Conservation (phyloP, 2,329 filamentous ascomycete genomes). For the Mycosphaerelloides madeirae region DNA sequence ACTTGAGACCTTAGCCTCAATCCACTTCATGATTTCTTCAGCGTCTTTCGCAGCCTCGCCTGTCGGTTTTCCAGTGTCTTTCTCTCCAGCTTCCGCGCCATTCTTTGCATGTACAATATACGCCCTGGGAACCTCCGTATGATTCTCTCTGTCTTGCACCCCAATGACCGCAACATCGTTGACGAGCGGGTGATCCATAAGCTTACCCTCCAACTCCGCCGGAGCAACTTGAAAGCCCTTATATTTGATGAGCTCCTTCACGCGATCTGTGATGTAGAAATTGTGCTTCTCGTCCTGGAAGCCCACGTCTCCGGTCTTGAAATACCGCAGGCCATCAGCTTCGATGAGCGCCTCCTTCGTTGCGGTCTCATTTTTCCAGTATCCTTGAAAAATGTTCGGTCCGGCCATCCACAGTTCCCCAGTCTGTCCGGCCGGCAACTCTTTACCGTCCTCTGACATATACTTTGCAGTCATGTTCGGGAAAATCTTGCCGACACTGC, state of each 20-base stretch:
- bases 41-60: constrained; percentile 30
- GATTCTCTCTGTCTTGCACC: constrained; percentile 41
- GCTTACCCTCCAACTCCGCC: constrained; percentile 45
- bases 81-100: constrained; percentile 32
- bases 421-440: constrained; percentile 57
- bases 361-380: constrained; percentile 67
- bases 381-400: constrained; percentile 75
- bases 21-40: constrained; percentile 40
- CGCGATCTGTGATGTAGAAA: constrained; percentile 84
- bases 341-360: constrained; percentile 60
- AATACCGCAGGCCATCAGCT: constrained; percentile 64
- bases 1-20: constrained; percentile 42
- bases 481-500: constrained; percentile 71
- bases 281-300: constrained; percentile 72
- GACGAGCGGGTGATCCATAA: constrained; percentile 41
- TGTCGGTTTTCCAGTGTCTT: constrained; percentile 13
- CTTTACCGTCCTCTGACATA: constrained; percentile 57
- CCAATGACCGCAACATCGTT: constrained; percentile 46
- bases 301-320: constrained; percentile 85
- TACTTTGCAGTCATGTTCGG: constrained; percentile 79
- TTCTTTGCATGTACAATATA: constrained; percentile 40
- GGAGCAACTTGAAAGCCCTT: constrained; percentile 45
- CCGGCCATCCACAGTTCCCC: constrained; percentile 65
- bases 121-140: constrained; percentile 45
- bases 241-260: constrained; percentile 67